Base-by-base conservation (phyloP, 495 filamentous ascomycete genomes). In the Letharia columbiana region DNA sequence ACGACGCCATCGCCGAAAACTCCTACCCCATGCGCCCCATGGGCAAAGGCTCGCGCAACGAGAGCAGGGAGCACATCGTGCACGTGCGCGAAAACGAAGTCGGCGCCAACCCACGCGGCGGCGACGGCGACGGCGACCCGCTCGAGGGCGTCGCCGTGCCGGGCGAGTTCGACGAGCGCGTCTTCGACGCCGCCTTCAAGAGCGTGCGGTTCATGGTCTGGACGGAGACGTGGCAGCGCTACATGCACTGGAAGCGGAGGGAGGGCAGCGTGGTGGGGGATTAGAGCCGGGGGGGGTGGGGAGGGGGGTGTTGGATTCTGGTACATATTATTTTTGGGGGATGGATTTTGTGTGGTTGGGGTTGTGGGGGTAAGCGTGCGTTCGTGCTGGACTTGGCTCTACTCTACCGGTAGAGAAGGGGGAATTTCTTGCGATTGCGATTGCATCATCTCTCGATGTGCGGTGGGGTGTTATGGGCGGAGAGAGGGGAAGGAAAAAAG, bases 121-220 rank as follows among this genome's bases (percentile, higher is more conserved):
- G 12, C 8, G 61, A n/a, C 12, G 45, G 1, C 3, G 37, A 17
- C 5, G 3, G 31, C 17, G 63, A 68, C 41, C 42, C 47, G 35
- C 47, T 65, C 31, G 50, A 73, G 41, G 65, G 68, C 15, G 72
- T 76, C 39, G 69, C 73, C 4, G 78, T 87, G 37, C 81, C 84
- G 2, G 73, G 72, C 7, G 75, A 69, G 0, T 87, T 88, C 62
- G 77, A 79, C 45, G 73, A 73, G 8, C 67, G 52, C 2, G 77
- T 88, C 28, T 89, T 89, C 60, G 82, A 86, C 59, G 76, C 72
- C 2, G 84, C 86, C 0, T 80, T 86, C 71, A 68, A 76, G 60
- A 84, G 81, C 64, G 84, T 88, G 74, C 86, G 87, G 75, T 87
- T 87, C 68, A 76, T 88, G 17, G 86, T 89, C 3, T 78, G 87